Evolutionary conservation across 352 stramenopile genomes (phyloP), one percentile per base, ranked within the genome.

Genomic region (Detonula confervacea): DNA sequence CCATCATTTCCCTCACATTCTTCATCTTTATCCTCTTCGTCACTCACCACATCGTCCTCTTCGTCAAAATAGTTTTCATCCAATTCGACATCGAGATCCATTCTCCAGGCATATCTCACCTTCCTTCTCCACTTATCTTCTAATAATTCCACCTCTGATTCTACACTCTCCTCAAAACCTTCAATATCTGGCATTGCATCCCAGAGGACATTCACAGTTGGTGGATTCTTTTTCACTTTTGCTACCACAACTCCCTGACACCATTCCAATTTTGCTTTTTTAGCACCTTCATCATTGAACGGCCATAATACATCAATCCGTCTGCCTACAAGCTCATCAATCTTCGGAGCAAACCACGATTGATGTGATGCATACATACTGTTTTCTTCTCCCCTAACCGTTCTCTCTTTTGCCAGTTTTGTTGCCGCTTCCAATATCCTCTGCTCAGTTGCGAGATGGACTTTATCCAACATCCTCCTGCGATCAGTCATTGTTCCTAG

Each of bases 281-380:
- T 30, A 20, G 54, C 25, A 35, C 9, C 37, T 33, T 39, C 39
- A 14, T 39, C n/a, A 49, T 29, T 49, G 63, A 71, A 42, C 18
- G 22, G 27, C 18, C 8, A 61, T 22, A 71, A 35, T 8, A 73
- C 60, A 79, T 79, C 72, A 65, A 80, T 68, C 1, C 63, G 12
- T 49, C 55, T 22, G 12, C 30, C 72, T 20, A 76, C 16, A 25
- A 75, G 75, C 4, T 69, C 57, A 62, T 51, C 27, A 18, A 76
- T 16, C 39, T 35, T 35, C 20, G 63, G 63, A 20, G 0, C 2
- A 37, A 39, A 51, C 37, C 68, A 75, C 8, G 71, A 51, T 33
- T 80, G 71, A 20, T 68, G 29, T 25, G 29, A 20, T 2, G 46
- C 56, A 61, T 73, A 79, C 14, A 72, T 72, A 60, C 64, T 74